Percentiles rank a stretch among this genome's conserved stretches.
phyloP scores from a whole-genome alignment of 371 early-diverging fungal species.

The Sporodiniella umbellata region DNA sequence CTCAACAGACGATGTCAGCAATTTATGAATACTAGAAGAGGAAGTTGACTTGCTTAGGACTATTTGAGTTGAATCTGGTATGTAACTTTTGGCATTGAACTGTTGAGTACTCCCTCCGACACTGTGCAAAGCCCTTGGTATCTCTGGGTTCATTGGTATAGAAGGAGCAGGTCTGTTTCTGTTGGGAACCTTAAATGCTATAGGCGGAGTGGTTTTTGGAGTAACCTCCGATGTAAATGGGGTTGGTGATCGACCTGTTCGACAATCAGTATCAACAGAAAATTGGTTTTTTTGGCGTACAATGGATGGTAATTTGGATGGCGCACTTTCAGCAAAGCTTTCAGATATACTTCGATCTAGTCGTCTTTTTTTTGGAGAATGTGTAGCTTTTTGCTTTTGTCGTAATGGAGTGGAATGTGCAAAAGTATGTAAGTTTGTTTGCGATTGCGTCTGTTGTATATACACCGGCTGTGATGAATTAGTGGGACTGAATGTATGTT shows the following conservation, averaged over 20 bases:
- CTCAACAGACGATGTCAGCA: slow-evolving; percentile 13
- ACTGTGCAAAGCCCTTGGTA: not conserved
- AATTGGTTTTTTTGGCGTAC: not conserved
- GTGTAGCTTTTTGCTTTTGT: not conserved
- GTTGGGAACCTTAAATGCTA: not conserved
- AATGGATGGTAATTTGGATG: not conserved
- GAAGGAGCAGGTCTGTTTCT: not conserved
- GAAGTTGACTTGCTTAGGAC: not conserved
- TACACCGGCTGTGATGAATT: not conserved
- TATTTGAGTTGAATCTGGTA: slow-evolving; percentile 12
- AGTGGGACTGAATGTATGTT: not conserved
- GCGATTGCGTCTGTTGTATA: not conserved
- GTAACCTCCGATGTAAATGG: not conserved
- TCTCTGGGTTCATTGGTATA: not conserved
- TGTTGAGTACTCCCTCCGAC: not conserved
- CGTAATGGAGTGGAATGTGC: not conserved
- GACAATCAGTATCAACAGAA: not conserved
- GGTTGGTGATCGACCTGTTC: not conserved
- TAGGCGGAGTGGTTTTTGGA: not conserved
- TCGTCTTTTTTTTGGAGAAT: not conserved
- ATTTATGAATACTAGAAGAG: slow-evolving; percentile 9
- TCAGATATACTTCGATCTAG: not conserved
- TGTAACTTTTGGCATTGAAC: slow-evolving; percentile 10
- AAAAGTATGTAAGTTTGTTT: not conserved
- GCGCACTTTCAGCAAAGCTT: not conserved